A percentile compares a stretch with the other conserved stretches of the same genome.
These are phyloP conservation scores for Nemania sp. DNA, from an alignment of 2,329 filamentous ascomycete species.

Conservation along the genomic window DNA sequence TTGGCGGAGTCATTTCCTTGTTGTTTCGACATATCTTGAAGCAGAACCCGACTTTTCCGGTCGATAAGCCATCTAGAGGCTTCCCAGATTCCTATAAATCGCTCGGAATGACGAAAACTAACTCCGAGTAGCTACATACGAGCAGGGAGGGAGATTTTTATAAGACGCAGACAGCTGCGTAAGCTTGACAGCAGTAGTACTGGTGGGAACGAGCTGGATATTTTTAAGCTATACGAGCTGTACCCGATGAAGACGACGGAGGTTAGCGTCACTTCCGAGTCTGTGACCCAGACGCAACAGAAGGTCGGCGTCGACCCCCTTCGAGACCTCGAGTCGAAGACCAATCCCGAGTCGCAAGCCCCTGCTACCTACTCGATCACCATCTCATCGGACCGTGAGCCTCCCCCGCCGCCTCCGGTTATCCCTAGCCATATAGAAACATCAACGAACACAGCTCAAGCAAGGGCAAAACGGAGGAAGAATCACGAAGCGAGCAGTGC, in stretches of 20 bases:
- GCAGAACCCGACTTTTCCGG: too few relatives aligned
- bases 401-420: conserved; percentile 47
- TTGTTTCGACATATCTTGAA: too few relatives aligned
- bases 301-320: conserved; percentile 53
- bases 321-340: conserved; percentile 44
- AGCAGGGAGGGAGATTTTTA: conserved; percentile 75
- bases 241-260: conserved; percentile 70
- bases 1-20: too few relatives aligned
- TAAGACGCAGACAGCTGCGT: conserved; percentile 71
- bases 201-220: conserved; percentile 55
- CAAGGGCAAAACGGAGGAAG: conserved; percentile 43
- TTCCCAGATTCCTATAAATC: too few relatives aligned
- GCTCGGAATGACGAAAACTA: too few relatives aligned
- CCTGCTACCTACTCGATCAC: conserved; percentile 61
- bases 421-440: conserved; percentile 11
- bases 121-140: too few relatives aligned
- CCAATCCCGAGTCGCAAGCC: conserved; percentile 24
- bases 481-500: conserved; percentile 70
- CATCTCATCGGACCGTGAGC: conserved; percentile 56
- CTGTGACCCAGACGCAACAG: conserved; percentile 48
- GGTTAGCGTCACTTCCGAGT: conserved; percentile 71
- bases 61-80: too few relatives aligned
- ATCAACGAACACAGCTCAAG: conserved; percentile 30
- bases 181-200: conserved; percentile 62
- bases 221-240: conserved; percentile 57